Evolutionary conservation across 192 early-diverging fungal genomes (phyloP).

Genomic region (Coemansia sp.): DNA sequence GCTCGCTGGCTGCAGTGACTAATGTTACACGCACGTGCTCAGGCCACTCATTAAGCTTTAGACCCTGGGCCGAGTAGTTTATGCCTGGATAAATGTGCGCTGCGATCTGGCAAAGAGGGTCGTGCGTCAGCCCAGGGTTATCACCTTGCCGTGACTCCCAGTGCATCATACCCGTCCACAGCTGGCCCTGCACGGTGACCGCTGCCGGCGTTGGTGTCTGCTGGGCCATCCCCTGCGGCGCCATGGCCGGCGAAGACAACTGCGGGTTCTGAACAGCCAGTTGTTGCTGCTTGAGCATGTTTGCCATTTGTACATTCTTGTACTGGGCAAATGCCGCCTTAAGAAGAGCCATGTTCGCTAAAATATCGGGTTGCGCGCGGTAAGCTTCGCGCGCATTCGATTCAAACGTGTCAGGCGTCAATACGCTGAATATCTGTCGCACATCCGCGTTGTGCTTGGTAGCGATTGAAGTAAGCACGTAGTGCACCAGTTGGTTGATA

Average conservation of each 20-base stretch:
- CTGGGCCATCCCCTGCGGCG: slow-evolving; percentile 10
- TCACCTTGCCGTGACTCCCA: slow-evolving; percentile 42
- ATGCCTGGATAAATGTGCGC: slow-evolving; percentile 21
- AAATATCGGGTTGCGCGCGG: slow-evolving; percentile 30
- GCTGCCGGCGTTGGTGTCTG: neutral
- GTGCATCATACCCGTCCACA: slow-evolving; percentile 36
- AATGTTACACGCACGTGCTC: slow-evolving; percentile 23
- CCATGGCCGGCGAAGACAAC: slow-evolving; percentile 15
- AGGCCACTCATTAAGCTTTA: slow-evolving; percentile 44
- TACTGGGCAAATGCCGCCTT: slow-evolving; percentile 23
- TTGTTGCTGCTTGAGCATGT: slow-evolving; percentile 13
- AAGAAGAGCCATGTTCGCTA: slow-evolving; percentile 15
- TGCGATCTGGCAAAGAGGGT: slow-evolving; percentile 27
- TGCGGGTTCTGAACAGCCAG: slow-evolving; percentile 17
- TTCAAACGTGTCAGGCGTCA: slow-evolving; percentile 38
- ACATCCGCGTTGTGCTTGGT: slow-evolving; percentile 25
- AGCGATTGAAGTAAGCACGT: slow-evolving; percentile 8
- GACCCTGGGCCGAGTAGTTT: slow-evolving; percentile 21
- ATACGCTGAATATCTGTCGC: slow-evolving; percentile 14
- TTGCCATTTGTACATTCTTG: slow-evolving; percentile 12
- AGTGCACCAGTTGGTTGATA: slow-evolving; percentile 19
- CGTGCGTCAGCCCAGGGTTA: slow-evolving; percentile 15
- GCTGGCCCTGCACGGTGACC: neutral
- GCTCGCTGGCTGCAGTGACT: slow-evolving; percentile 16
- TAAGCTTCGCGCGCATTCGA: slow-evolving; percentile 27